Base-by-base conservation (phyloP, 805 yeast genomes). In the Nakazawaea laoshanensis region DNA sequence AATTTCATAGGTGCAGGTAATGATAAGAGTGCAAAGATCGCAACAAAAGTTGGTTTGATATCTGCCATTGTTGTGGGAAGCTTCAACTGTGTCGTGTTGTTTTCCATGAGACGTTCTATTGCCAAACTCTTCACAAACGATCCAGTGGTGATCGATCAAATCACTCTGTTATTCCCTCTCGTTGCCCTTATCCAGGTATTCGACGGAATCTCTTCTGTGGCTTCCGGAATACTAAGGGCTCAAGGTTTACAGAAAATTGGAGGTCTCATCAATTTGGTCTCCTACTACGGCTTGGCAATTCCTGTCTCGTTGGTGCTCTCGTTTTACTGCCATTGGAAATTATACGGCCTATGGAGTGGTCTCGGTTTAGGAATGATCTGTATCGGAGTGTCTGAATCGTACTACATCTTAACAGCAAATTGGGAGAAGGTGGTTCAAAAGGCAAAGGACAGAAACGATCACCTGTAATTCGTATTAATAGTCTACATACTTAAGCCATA, bases 181-280 rank as follows among this genome's bases (percentile, higher is more conserved):
- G 69, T 82, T 17, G 73, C 87, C 1, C 42, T 76, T 2, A 69
- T 78, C 42, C 86, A 80, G 42, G 53, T 83, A 2, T 67, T 72
- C 37, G 94, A 84, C 51, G 77, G 85, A 3, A 49, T 80, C 12
- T 79, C 83, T 11, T 72, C 79, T 27, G 75, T 81, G 12, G 76
- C 85, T 3, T 75, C 80, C 26, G 92, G 88, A 1, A 66, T 79
- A 22, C 56, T 84, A 37, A 59, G 94, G 39, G 87, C 88, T 2
- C 78, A 79, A 50, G 94, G 89, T 0, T 58, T 76, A 29, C 94
- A 84, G 50, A 68, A 65, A 30, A 63, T 80, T 29, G 94, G 94
- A 3, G 85, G 89, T 0, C 42, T 70, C 9, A 59, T 83, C 32
- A 84, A 82, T 45, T 60, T 84, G 29, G 48, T 79, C n/a, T 70